phyloP scores from a whole-genome alignment of 768 basidiomycete species.

The Trametes coccinea region DNA sequence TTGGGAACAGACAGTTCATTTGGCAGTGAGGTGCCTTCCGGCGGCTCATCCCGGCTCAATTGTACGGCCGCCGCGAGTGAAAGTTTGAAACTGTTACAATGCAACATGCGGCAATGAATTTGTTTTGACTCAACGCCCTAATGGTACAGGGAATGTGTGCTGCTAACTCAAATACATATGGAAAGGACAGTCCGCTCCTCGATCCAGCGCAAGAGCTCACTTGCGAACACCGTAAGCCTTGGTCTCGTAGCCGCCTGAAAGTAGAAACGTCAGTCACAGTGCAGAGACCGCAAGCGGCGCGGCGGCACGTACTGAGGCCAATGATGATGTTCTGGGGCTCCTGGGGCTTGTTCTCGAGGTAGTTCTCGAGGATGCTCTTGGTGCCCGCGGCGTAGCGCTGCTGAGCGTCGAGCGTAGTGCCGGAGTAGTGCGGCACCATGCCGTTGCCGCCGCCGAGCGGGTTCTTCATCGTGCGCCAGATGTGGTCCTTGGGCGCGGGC shows the following conservation, averaged over 20 bases:
- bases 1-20: neutral
- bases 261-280: neutral
- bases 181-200: neutral
- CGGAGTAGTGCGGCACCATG: constrained; percentile 87
- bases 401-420: constrained; percentile 89
- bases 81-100: no score
- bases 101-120: neutral
- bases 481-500: constrained; percentile 83
- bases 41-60: neutral
- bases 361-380: constrained; percentile 71
- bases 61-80: neutral
- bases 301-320: constrained; percentile 50
- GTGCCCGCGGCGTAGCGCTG: constrained; percentile 78
- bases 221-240: constrained; percentile 39
- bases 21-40: neutral
- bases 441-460: constrained; percentile 83
- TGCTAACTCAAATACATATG: constrained; percentile 11
- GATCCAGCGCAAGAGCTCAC: neutral
- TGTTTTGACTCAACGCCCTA: constrained; percentile 6
- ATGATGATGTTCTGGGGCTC: constrained; percentile 83
- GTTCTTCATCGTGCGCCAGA: constrained; percentile 84
- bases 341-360: constrained; percentile 62
- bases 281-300: constrained; percentile 3
- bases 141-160: constrained; percentile 13
- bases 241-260: constrained; percentile 37